Base-by-base conservation (phyloP, 2,329 filamentous ascomycete genomes). In the Emydomyces testavorans region DNA sequence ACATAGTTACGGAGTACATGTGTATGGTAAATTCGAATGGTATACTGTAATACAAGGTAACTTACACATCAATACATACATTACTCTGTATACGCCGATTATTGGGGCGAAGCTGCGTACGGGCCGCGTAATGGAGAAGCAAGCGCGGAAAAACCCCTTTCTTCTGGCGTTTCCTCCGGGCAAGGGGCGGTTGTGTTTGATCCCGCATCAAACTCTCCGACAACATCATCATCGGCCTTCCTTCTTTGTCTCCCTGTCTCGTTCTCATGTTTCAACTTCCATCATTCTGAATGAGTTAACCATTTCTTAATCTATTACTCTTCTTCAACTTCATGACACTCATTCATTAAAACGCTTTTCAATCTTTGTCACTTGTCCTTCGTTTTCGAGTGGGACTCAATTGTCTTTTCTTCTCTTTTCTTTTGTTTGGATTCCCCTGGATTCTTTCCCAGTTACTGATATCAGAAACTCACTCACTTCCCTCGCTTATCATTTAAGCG, bases 401-500 rank as follows among this genome's bases (percentile, higher is more conserved):
- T 39, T 29, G 52, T 49, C 49, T 43, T 50, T 41, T 49, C 49
- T 28, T 11, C 26, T 11, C 42, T 38, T 53, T 40, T 48, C 46
- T 44, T 45, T 28, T 49, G 32, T 48, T 50, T 49, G n/a, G n/a
- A n/a, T n/a, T n/a, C n/a, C n/a, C n/a, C n/a, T n/a, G n/a, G 26
- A 6, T 53, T 37, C 46, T 37, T 52, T 41, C 43, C 51, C 52
- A 53, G 46, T 54, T 37, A 37, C n/a, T 20, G n/a, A 4, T 20
- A 16, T 16, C 40, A 8, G 7, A 23, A 29, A 18, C 29, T 35
- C 28, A 26, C 41, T 35, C 37, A 3, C 8, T 11, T 18, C 37
- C 24, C 23, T 42, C 39, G 39, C 39, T 42, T 21, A 20, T 32
- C 16, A 2, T 31, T 3, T 10, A 40, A 32, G 5, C 39, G 3